Base-by-base conservation (phyloP, 2,329 filamentous ascomycete genomes). In the Exophiala viscosa region DNA sequence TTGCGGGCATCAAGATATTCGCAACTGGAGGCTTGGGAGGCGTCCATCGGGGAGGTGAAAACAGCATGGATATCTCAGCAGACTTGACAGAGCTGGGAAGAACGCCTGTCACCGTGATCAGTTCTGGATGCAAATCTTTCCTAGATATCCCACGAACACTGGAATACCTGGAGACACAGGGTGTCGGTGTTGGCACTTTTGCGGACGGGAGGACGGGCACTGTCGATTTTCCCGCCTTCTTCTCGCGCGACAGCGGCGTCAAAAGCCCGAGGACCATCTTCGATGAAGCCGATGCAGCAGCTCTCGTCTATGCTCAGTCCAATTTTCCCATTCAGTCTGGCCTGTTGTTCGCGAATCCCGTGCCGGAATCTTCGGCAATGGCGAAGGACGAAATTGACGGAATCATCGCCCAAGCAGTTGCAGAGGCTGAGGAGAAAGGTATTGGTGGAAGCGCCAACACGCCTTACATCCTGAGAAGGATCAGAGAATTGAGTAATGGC, bases 81-180 rank as follows among this genome's bases (percentile, higher is more conserved):
- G 93, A 99, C 71, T 78, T 99, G 55, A 96, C 89, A 3, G 93
- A 97, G 76, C 81, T 99, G 45, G 91, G 93, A 13, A 81, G 90
- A 52, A 96, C 91, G 6, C 83, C 88, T 9, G 86, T 99, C 47
- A 86, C 91, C 20, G 91, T 99, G 2, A 77, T 99, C 47, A 88
- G 86, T 69, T 90, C 88, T 60, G 93, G 93, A 11, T 95, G 90
- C 73, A 99, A 99, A 73, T 93, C 92, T 57, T 97, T 99, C 69
- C 77, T 99, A 34, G 93, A 99, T 66, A 90, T 96, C 54, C 84
- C 87, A 2, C 80, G 89, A 47, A 99, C 93, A 0, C 77, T 99
- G 4, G 93, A 99, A 73, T 85, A 84, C 62, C 74, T 87, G 3
- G 84, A 87, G 65, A 87, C 84, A 0, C 79, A 86, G 57, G 76